phyloP scores from a whole-genome alignment of 129 eudicot genomes.

The Chrysanthemum lavandulifolium region DNA sequence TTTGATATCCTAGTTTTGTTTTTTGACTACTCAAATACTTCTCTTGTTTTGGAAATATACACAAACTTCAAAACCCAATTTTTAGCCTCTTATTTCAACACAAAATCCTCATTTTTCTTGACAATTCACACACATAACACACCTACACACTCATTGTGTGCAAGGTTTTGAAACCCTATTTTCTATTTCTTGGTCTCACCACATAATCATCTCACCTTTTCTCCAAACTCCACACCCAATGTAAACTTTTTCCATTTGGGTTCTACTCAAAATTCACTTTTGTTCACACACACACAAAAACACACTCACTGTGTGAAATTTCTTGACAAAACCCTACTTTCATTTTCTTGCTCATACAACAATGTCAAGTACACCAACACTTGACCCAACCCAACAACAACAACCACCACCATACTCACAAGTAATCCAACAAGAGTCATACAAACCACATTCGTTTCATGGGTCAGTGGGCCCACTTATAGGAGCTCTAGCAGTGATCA shows the following conservation, averaged over 20 bases:
- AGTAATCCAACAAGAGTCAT: constrained; percentile 38
- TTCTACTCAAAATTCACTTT: constrained; percentile 5
- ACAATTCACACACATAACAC: constrained; percentile 17
- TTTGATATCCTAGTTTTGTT: not conserved
- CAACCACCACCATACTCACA: constrained; percentile 57
- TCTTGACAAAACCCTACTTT: no score
- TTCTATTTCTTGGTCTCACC: constrained; percentile 13
- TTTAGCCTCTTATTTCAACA: constrained; percentile 12
- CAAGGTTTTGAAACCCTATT: constrained; percentile 17
- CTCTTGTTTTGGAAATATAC: not conserved
- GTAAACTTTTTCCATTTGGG: not conserved
- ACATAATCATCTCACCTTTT: not conserved
- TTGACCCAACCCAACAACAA: constrained; percentile 31
- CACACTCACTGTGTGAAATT: no score
- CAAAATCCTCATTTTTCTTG: constrained; percentile 6
- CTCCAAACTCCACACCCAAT: not conserved
- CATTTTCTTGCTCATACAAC: not conserved
- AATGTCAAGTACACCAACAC: constrained; percentile 40
- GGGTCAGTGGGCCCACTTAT: constrained; percentile 84
- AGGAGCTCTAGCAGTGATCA: constrained; percentile 62
- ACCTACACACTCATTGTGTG: constrained; percentile 7
- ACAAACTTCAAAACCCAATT: not conserved
- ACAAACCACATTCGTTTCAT: constrained; percentile 54
- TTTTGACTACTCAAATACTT: constrained; percentile 4
- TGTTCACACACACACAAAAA: no score